A percentile compares a stretch with the other conserved stretches of the same genome.
These are phyloP conservation scores for Ilyonectria destructans DNA, from an alignment of 2,329 filamentous ascomycete genomes.

Conservation along the genomic window DNA sequence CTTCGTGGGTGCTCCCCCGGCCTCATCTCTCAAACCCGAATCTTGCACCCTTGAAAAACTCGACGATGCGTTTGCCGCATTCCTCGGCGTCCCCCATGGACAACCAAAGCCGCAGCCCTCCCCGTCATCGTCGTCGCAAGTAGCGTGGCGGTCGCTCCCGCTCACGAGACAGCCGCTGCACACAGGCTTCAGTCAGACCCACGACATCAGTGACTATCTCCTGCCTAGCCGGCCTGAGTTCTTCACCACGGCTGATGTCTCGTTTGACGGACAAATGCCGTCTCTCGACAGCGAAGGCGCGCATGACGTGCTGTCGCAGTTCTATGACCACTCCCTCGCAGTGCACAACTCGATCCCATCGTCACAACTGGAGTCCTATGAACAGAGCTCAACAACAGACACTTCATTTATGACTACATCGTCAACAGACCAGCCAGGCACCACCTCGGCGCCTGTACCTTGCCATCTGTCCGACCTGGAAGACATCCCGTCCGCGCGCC, in stretches of 20 bases:
- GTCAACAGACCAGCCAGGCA: constrained; percentile 49
- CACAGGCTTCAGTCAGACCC: constrained; percentile 69
- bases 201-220: constrained; percentile 54
- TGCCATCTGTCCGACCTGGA: constrained; percentile 70
- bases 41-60: constrained; percentile 53
- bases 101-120: neutral
- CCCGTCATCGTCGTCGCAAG: constrained; percentile 53
- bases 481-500: constrained; percentile 78
- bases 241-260: constrained; percentile 63
- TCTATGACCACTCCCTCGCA: constrained; percentile 85
- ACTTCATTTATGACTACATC: constrained; percentile 59
- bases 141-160: constrained; percentile 71
- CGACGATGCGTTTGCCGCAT: constrained; percentile 44
- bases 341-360: constrained; percentile 78
- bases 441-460: constrained; percentile 45
- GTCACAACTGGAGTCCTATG: constrained; percentile 67
- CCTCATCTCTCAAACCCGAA: constrained; percentile 49
- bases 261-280: constrained; percentile 47
- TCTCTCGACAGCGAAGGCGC: constrained; percentile 53
- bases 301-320: constrained; percentile 69
- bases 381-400: constrained; percentile 44
- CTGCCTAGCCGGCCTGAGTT: constrained; percentile 60
- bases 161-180: constrained; percentile 63
- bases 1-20: constrained; percentile 55
- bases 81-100: constrained; percentile 42